phyloP scores from a whole-genome alignment of 345 rosid genomes.

The Eutrema yunnanense region DNA sequence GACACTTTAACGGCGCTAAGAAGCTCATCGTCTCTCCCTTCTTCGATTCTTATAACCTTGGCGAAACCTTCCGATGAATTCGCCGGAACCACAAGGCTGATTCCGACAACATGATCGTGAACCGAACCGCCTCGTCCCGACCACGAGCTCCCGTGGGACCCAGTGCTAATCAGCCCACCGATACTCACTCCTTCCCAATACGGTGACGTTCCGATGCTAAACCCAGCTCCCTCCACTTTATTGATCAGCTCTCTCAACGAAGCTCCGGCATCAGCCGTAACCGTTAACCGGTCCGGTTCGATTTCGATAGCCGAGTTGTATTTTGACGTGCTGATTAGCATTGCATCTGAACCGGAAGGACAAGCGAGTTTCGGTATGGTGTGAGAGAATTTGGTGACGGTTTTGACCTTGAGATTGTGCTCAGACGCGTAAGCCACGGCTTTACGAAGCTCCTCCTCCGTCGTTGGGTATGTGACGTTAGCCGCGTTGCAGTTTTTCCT shows the following conservation, averaged over 20 bases:
- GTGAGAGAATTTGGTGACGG: constrained; percentile 67
- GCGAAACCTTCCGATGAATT: constrained; percentile 54
- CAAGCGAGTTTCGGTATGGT: constrained; percentile 85
- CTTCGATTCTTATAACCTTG: constrained; percentile 44
- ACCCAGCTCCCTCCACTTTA: constrained; percentile 53
- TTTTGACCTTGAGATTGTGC: constrained; percentile 58
- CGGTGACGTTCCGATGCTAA: constrained; percentile 69
- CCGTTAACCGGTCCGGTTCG: constrained; percentile 41
- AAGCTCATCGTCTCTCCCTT: constrained; percentile 41
- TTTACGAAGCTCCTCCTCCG: constrained; percentile 57
- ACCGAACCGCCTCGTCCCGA: constrained; percentile 90
- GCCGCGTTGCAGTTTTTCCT: constrained; percentile 48
- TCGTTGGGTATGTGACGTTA: constrained; percentile 48
- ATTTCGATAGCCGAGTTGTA: constrained; percentile 43
- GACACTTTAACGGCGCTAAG: constrained; percentile 74
- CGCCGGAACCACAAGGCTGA: constrained; percentile 61
- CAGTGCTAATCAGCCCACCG: constrained; percentile 78
- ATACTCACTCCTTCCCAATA: constrained; percentile 95
- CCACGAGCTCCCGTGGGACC: constrained; percentile 98
- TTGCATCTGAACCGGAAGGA: constrained; percentile 41
- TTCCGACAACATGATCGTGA: constrained; percentile 76
- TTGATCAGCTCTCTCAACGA: constrained; percentile 57
- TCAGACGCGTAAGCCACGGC: constrained; percentile 56
- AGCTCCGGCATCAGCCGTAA: constrained; percentile 70
- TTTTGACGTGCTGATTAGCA: constrained; percentile 63